Percentiles rank a stretch among this genome's conserved stretches.
phyloP scores from a whole-genome alignment of 495 filamentous ascomycete genomes.

The Venustampulla echinocandica region DNA sequence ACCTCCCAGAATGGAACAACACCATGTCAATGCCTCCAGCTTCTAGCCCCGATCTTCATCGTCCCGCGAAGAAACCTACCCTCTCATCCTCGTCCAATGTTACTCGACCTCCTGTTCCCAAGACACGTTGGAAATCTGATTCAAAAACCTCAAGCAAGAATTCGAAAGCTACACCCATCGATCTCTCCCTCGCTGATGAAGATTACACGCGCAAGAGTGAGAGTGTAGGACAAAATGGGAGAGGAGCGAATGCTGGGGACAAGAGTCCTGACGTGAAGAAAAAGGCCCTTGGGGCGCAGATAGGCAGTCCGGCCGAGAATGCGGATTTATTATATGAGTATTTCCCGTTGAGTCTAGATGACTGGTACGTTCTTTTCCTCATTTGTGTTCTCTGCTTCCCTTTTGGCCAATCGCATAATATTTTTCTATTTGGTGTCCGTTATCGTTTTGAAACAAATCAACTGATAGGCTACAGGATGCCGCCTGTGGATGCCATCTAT shows the following conservation, averaged over 20 bases:
- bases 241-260: constrained; percentile 14
- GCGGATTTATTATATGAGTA: constrained; percentile 84
- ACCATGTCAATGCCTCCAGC: not conserved
- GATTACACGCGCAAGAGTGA: constrained; percentile 37
- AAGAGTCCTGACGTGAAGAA: constrained; percentile 21
- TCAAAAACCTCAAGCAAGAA: constrained; percentile 8
- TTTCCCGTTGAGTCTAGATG: constrained; percentile 79
- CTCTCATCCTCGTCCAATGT: constrained; percentile 20
- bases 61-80: constrained; percentile 21
- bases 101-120: constrained; percentile 18
- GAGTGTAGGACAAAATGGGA: constrained; percentile 5
- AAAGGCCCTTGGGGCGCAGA: constrained; percentile 1
- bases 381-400: constrained; percentile 19
- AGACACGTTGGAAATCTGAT: constrained; percentile 20
- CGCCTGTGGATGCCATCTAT: constrained; percentile 85
- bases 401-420: constrained; percentile 1
- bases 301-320: constrained; percentile 54
- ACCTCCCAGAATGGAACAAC: constrained; percentile 20
- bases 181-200: constrained; percentile 67
- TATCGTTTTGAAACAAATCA: no score
- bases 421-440: no score
- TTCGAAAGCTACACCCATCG: constrained; percentile 49
- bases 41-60: not conserved
- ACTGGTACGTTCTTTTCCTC: constrained; percentile 50
- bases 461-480: constrained; percentile 46